Base-by-base conservation (phyloP, 345 rosid genomes). In the Hibiscus mutabilis region DNA sequence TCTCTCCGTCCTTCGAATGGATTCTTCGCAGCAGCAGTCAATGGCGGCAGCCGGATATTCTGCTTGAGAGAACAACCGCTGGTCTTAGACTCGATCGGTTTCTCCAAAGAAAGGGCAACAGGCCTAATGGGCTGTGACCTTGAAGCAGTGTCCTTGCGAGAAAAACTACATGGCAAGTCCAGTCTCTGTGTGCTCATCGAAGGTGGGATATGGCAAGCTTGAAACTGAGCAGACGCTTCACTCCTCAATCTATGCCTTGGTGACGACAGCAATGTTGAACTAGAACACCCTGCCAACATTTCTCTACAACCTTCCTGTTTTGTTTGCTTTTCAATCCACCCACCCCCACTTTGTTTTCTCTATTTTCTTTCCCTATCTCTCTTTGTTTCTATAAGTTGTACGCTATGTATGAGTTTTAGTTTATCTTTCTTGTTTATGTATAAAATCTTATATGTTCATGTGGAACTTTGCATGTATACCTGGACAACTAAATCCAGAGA, bases 271-370 rank as follows among this genome's bases (percentile, higher is more conserved):
- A 95, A 78, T 89, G 97, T 79, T 63, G 98, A 87, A 80, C 96
- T 92, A 74, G 98, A 90, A 83, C 96, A 90, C 84, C 99, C 98
- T 75, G 97, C 97, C 99, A 95, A 90, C 99, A 95, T 95, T 47
- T 80, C 85, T 92, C 87, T 88, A 86, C 70, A 82, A 74, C 60
- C 79, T 80, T 81, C 74, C 84, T 76, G 66, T 47, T 70, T 82
- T 79, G 70, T 56, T 49, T 66, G 47, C 66, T 61, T 68, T 66
- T 57, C 62, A 71, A 74, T 72, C 76, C 86, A 78, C 89, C 88
- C 88, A 76, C 91, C 87, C 82, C 68, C 61, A 69, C 56, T 73
- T 63, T 63, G 68, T 70, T 70, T 77, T 71, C 79, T 46, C 56
- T 74, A 21, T 73, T 27, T 65, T 51, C 74, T 37, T 24, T 78